These are phyloP conservation scores for Lithocarpus polystachyus DNA, from an alignment of 306 rosid genomes.

Conservation along the genomic window DNA sequence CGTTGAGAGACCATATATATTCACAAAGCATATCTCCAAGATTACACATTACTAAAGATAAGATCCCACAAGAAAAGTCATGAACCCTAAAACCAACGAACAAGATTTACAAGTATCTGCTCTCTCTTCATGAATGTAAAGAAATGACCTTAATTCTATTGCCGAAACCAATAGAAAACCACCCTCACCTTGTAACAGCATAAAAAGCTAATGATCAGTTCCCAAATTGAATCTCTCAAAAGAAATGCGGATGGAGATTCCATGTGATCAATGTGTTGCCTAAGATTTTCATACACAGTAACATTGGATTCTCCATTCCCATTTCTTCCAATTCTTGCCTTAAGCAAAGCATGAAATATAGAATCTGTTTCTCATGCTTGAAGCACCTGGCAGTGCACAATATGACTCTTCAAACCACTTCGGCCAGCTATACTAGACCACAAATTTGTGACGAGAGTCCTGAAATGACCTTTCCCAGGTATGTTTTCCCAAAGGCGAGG, in stretches of 20 bases:
- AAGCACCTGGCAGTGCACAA: conserved; percentile 96
- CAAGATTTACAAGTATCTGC: conserved; percentile 66
- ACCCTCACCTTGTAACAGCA: conserved; percentile 35
- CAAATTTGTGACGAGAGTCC: conserved; percentile 72
- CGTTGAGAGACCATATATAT: conserved; percentile 46
- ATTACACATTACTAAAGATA: conserved; percentile 39
- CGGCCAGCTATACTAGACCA: conserved; percentile 95
- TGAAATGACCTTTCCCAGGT: conserved; percentile 81
- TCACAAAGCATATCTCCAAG: conserved; percentile 49
- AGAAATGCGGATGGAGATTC: conserved; percentile 22
- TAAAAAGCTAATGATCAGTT: conserved; percentile 12
- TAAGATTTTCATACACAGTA: background rate
- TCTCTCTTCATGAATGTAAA: conserved; percentile 53
- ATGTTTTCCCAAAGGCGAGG: conserved; percentile 96
- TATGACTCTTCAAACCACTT: conserved; percentile 86
- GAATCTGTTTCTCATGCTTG: conserved; percentile 57
- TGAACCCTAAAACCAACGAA: conserved; percentile 38
- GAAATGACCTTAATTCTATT: conserved; percentile 53
- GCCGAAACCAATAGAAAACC: conserved; percentile 42
- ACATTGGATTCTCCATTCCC: conserved; percentile 16
- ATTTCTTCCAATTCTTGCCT: conserved; percentile 16
- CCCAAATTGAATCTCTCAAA: conserved; percentile 11
- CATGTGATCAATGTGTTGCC: background rate
- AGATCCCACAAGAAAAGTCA: conserved; percentile 40
- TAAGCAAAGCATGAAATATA: conserved; percentile 21